These are phyloP conservation scores for Penicillium sp. DNA, from an alignment of 2,329 filamentous ascomycete species.

Conservation along the genomic window DNA sequence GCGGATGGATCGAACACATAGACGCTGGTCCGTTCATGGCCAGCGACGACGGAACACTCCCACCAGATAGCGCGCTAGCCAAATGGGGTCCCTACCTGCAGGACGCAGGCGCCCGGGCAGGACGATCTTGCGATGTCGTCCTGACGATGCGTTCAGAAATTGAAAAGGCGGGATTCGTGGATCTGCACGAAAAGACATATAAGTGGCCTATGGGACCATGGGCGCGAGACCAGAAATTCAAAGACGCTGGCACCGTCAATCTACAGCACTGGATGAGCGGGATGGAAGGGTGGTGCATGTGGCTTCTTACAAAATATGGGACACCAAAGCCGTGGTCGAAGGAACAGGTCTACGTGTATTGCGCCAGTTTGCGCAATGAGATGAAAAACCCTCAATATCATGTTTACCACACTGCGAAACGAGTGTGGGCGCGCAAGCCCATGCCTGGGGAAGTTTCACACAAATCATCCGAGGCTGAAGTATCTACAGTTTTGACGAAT, in stretches of 20 bases:
- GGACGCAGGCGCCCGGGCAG: constrained; percentile 19
- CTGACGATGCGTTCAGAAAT: constrained; percentile 21
- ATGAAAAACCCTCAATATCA: constrained; percentile 17
- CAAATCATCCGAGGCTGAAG: background rate
- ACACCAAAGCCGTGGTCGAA: constrained; percentile 18
- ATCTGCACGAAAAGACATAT: constrained; percentile 26
- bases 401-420: constrained; percentile 17
- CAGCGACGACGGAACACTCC: constrained; percentile 16
- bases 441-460: constrained; percentile 3
- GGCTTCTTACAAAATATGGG: constrained; percentile 23
- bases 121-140: constrained; percentile 21
- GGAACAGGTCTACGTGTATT: constrained; percentile 18
- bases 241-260: constrained; percentile 40
- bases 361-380: constrained; percentile 17
- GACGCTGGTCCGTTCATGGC: constrained; percentile 16
- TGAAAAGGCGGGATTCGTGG: constrained; percentile 27
- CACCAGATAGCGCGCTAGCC: constrained; percentile 11
- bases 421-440: constrained; percentile 18
- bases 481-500: too few relatives aligned
- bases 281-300: constrained; percentile 26
- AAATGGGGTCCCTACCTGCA: constrained; percentile 15
- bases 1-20: constrained; percentile 21
- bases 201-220: constrained; percentile 30
- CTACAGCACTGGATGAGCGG: constrained; percentile 24
- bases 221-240: constrained; percentile 26